phyloP scores from a whole-genome alignment of 2,329 filamentous ascomycete species.

The Ophiostoma tasmaniense region DNA sequence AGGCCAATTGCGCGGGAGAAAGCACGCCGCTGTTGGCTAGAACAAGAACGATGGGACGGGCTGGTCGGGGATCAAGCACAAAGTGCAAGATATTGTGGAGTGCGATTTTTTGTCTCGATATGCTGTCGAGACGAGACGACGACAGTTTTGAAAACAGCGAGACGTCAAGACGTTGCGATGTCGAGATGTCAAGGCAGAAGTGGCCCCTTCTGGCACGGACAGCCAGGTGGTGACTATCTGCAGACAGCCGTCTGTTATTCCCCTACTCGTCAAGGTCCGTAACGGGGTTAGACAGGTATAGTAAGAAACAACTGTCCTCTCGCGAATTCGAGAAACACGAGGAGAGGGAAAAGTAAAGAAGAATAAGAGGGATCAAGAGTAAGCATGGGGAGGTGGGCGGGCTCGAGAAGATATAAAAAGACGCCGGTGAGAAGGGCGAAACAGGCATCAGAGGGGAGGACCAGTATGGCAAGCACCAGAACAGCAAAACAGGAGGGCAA shows the following conservation, averaged over 20 bases:
- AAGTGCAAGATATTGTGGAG: background rate
- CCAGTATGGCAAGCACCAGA: background rate
- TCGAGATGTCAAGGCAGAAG: background rate
- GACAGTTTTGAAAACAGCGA: background rate
- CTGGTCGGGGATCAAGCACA: background rate
- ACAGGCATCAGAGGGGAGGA: background rate
- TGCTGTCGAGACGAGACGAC: background rate
- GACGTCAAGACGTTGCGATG: background rate
- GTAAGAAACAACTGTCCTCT: background rate
- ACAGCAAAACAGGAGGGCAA: background rate
- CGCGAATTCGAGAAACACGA: background rate
- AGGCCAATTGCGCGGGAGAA: background rate
- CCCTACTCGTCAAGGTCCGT: slow-evolving; percentile 12
- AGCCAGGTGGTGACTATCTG: slow-evolving; percentile 6
- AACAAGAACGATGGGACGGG: background rate
- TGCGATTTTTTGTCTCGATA: background rate
- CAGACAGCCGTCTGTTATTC: slow-evolving; percentile 9
- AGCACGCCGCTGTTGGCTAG: background rate
- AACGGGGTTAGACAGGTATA: background rate
- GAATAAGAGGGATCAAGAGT: background rate
- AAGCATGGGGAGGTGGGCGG: slow-evolving; percentile 6
- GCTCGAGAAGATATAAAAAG: slow-evolving; percentile 12
- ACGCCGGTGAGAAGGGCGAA: background rate
- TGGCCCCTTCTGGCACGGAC: background rate
- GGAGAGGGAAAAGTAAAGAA: background rate